Evolutionary conservation across 169 alveolate species (phyloP).

Genomic region (Plasmodium berghei): DNA sequence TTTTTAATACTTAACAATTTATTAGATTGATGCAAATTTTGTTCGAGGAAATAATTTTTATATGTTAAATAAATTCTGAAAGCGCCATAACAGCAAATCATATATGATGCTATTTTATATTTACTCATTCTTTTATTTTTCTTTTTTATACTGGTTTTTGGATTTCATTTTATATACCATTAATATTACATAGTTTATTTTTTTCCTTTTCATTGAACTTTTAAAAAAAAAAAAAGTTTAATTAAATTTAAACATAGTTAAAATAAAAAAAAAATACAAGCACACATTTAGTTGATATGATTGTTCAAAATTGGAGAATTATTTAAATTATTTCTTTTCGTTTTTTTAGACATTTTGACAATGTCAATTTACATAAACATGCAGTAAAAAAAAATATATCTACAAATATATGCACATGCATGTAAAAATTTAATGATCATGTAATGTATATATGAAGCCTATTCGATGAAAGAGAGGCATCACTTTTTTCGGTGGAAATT

Average conservation of each 20-base stretch:
- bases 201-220: background rate
- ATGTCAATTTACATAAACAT: background rate
- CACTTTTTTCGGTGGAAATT: too few species aligned
- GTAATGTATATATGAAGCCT: too few species aligned
- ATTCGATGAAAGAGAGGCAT: too few species aligned
- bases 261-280: too few species aligned
- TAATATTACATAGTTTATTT: background rate
- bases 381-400: background rate
- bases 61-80: constrained; percentile 1
- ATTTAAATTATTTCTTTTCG: too few species aligned
- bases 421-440: background rate
- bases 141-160: background rate
- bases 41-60: background rate
- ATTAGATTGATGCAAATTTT: background rate
- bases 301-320: too few species aligned
- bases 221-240: background rate
- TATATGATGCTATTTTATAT: constrained; percentile 7
- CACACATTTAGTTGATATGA: too few species aligned
- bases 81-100: constrained; percentile 16
- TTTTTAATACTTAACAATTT: constrained; percentile 18
- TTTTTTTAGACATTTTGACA: too few species aligned
- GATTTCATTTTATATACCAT: background rate
- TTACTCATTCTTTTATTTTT: constrained; percentile 22
- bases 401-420: constrained; percentile 9
- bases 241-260: background rate